phyloP scores from a whole-genome alignment of 2,329 filamentous ascomycete species.

The Biscogniauxia sp. region DNA sequence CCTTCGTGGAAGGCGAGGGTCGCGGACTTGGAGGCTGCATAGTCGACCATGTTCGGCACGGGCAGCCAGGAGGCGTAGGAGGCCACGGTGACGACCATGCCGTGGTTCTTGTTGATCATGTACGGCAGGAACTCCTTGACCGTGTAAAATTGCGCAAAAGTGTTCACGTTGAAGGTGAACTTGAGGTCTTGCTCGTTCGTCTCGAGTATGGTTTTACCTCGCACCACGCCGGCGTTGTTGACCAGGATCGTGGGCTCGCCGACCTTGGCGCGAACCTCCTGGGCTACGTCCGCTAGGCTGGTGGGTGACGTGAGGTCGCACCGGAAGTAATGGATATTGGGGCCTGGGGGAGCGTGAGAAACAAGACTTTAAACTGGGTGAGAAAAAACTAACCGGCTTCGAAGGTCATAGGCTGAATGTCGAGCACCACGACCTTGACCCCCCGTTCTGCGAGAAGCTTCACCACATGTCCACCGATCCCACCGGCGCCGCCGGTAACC shows the following conservation, averaged over 20 bases:
- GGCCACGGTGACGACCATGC: conserved; percentile 56
- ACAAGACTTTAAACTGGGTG: neutral
- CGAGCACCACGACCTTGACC: conserved; percentile 68
- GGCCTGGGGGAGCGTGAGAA: conserved; percentile 36
- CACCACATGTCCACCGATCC: conserved; percentile 68
- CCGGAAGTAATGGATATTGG: conserved; percentile 64
- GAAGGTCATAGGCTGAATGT: conserved; percentile 53
- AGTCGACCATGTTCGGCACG: conserved; percentile 57
- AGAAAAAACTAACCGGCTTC: conserved; percentile 21
- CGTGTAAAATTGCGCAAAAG: conserved; percentile 48
- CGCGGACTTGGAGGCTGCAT: conserved; percentile 56
- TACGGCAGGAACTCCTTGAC: conserved; percentile 50
- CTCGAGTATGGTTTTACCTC: conserved; percentile 45
- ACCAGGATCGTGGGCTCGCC: conserved; percentile 37
- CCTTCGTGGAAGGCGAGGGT: conserved; percentile 60
- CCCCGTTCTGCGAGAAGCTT: conserved; percentile 61
- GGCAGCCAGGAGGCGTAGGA: conserved; percentile 53
- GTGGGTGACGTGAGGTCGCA: conserved; percentile 65
- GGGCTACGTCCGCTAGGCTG: conserved; percentile 42
- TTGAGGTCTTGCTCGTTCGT: conserved; percentile 42
- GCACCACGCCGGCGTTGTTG: conserved; percentile 41
- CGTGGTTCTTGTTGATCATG: conserved; percentile 50
- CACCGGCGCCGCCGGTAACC: conserved; percentile 71
- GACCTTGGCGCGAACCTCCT: conserved; percentile 38
- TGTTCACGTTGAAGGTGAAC: conserved; percentile 51